Conservation (phyloP, 2,329 filamentous ascomycete genomes). For the Eutypella sp. region DNA sequence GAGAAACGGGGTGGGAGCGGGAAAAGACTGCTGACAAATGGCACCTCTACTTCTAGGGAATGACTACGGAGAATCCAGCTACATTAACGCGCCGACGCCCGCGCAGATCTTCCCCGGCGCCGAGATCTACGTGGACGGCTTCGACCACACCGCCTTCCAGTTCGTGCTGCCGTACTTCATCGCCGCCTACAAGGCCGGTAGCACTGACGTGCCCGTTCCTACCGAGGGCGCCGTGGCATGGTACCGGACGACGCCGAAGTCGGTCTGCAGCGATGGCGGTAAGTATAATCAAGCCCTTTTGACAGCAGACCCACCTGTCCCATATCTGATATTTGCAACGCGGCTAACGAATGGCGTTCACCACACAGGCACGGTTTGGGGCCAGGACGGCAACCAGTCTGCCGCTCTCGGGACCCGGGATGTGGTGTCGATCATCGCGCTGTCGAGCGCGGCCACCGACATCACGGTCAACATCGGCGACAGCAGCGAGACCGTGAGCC, state of each 20-base stretch:
- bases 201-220: constrained; percentile 21
- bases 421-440: constrained; percentile 37
- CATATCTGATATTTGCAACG: not conserved
- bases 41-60: constrained; percentile 37
- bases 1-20: too few relatives aligned
- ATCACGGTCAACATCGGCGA: constrained; percentile 35
- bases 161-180: constrained; percentile 45
- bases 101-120: constrained; percentile 42
- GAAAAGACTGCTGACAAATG: too few relatives aligned
- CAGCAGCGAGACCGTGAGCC: constrained; percentile 22
- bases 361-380: constrained; percentile 31
- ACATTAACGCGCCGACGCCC: constrained; percentile 43
- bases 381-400: constrained; percentile 29
- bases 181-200: constrained; percentile 43
- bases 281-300: constrained; percentile 16
- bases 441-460: constrained; percentile 26
- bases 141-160: constrained; percentile 45
- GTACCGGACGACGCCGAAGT: constrained; percentile 23
- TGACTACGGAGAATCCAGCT: constrained; percentile 56
- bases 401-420: constrained; percentile 35
- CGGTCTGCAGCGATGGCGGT: constrained; percentile 32
- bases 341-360: constrained; percentile 2
- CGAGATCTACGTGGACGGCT: constrained; percentile 40
- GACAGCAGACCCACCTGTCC: constrained; percentile 9
- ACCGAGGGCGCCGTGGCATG: constrained; percentile 23